Evolutionary conservation across 306 rosid species (phyloP), one percentile per base, ranked within the genome.

Genomic region (Corylus avellana): DNA sequence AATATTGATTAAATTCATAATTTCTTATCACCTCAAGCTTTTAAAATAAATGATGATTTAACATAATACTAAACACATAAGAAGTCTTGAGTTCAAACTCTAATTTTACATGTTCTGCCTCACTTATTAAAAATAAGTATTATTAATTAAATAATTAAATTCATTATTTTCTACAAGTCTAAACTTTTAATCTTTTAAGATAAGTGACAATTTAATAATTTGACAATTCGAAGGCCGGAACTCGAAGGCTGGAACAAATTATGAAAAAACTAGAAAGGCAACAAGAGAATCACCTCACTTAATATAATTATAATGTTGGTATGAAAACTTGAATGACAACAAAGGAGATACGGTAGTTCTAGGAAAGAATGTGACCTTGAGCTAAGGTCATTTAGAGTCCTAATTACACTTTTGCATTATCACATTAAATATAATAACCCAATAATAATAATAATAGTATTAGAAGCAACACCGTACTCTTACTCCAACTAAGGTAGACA

Each of bases 331-430:
- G 54, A 80, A 72, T 77, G 77, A 81, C 58, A 77, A 70, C 72
- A 58, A 80, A 73, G 74, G 79, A 66, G 77, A 85, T 74, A 56
- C 25, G 85, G 84, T 83, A 68, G 53, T 63, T 50, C 62, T 58
- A 22, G 71, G 75, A 92, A 94, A 94, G 93, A 94, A 93, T 89
- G 88, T 70, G 97, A 90, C 98, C 98, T 87, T 92, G 94, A 94
- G 98, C 57, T 94, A 92, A 85, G 98, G 90, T 82, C 94, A 79
- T 84, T 32, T 6, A 71, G 44, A 62, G 79, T 47, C 47, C 73
- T 61, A 80, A 80, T 61, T 82, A 77, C 80, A 74, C 68, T 62
- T 50, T 71, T 74, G 63, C 53, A 69, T 72, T 84, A 78, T 42
- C 44, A 49, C 75, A 76, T 51, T 20, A 61, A 68, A 81, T 32